Evolutionary conservation across 1,284 basidiomycete species (phyloP).

Genomic region (Crucibulum parvulum): DNA sequence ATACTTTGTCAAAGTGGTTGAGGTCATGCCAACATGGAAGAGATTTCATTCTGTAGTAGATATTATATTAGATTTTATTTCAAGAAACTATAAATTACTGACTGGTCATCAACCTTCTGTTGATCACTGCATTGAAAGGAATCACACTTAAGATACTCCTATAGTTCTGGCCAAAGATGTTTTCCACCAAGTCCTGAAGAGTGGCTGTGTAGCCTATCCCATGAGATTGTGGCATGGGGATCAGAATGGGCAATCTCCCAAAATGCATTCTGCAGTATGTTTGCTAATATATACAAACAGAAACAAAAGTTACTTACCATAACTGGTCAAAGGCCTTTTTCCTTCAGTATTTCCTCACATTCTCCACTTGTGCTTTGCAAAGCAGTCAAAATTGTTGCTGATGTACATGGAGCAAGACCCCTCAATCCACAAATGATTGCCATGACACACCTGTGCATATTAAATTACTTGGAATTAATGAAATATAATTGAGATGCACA

Average conservation of each 20-base stretch:
- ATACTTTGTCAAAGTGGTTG: slow-evolving; percentile 36
- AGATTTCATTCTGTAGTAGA: slow-evolving; percentile 3
- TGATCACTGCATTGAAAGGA: too few relatives aligned
- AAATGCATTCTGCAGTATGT: slow-evolving; percentile 34
- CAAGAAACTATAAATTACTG: neutral
- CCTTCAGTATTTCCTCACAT: slow-evolving; percentile 26
- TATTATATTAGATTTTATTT: neutral
- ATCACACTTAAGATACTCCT: neutral
- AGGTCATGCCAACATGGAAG: slow-evolving; percentile 37
- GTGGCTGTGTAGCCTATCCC: slow-evolving; percentile 34
- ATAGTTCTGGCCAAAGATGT: slow-evolving; percentile 4
- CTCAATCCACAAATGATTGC: slow-evolving; percentile 31
- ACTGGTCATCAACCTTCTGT: neutral
- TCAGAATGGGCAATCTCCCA: slow-evolving; percentile 26
- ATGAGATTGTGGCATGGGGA: slow-evolving; percentile 29
- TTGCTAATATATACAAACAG: neutral
- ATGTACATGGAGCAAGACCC: slow-evolving; percentile 29
- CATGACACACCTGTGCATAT: slow-evolving; percentile 28
- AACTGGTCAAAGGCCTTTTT: slow-evolving; percentile 34
- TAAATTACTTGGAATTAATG: neutral
- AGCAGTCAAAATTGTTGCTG: slow-evolving; percentile 1
- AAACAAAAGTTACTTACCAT: slow-evolving; percentile 22
- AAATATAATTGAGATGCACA: slow-evolving; percentile 9
- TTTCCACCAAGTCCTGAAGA: slow-evolving; percentile 1
- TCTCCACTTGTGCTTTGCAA: slow-evolving; percentile 6